A percentile compares a stretch with the other conserved stretches of the same genome.
Evolutionary conservation across 768 basidiomycete genomes (phyloP).

Genomic region (Sistotremastrum suecicum): DNA sequence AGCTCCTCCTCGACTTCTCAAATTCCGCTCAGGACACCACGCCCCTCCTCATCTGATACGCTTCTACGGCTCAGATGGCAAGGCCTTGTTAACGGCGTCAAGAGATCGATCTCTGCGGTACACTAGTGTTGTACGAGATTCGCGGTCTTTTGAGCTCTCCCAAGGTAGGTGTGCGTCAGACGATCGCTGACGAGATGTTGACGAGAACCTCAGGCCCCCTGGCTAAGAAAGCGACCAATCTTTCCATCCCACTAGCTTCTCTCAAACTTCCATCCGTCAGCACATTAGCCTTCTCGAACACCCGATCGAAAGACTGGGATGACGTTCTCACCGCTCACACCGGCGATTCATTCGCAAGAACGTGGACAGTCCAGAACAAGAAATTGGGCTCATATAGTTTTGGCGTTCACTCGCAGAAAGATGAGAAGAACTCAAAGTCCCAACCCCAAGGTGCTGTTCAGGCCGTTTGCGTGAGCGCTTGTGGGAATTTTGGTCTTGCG

Average conservation of each 20-base stretch:
- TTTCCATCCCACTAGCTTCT: conserved; percentile 66
- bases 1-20: conserved; percentile 71
- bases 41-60: conserved; percentile 83
- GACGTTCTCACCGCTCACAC: conserved; percentile 85
- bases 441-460: conserved; percentile 42
- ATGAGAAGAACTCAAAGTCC: conserved; percentile 32
- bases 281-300: conserved; percentile 61
- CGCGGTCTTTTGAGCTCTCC: conserved; percentile 85
- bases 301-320: conserved; percentile 92
- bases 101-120: conserved; percentile 80
- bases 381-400: conserved; percentile 65
- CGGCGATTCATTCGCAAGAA: conserved; percentile 69
- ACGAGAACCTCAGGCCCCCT: conserved; percentile 48
- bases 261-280: conserved; percentile 78
- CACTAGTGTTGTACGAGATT: conserved; percentile 89
- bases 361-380: conserved; percentile 82
- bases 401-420: conserved; percentile 36
- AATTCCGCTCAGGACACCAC: conserved; percentile 87
- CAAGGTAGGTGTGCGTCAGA: conserved; percentile 43
- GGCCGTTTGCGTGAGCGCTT: conserved; percentile 83
- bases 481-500: conserved; percentile 89
- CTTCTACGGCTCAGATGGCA: conserved; percentile 96
- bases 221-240: conserved; percentile 59
- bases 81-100: conserved; percentile 81
- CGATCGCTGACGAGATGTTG: not conserved